These are phyloP conservation scores for Zygotorulaspora chibaensis DNA, from an alignment of 805 yeast species.

Conservation along the genomic window DNA sequence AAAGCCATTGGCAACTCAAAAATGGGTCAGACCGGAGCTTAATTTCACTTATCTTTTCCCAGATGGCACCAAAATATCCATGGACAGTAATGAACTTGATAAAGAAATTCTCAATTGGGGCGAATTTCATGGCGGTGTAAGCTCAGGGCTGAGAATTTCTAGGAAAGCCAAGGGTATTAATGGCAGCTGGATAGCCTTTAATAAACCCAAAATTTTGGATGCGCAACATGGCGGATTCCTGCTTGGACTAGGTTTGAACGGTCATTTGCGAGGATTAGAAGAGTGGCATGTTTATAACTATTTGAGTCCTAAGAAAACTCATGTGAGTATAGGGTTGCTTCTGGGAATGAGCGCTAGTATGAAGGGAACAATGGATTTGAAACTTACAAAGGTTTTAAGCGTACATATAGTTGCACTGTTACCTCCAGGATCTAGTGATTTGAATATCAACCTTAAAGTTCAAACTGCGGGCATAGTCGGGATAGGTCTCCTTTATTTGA, in stretches of 20 bases:
- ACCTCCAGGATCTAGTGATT: slow-evolving; percentile 86
- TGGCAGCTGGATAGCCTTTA: slow-evolving; percentile 90
- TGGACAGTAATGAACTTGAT: slow-evolving; percentile 52
- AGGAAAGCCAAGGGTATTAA: slow-evolving; percentile 53
- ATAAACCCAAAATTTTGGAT: slow-evolving; percentile 63
- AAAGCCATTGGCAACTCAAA: slow-evolving; percentile 78
- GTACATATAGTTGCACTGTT: slow-evolving; percentile 89
- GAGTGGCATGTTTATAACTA: slow-evolving; percentile 97
- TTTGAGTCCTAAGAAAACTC: slow-evolving; percentile 80
- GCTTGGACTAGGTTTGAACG: slow-evolving; percentile 88
- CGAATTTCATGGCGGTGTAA: slow-evolving; percentile 85
- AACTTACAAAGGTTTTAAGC: slow-evolving; percentile 82
- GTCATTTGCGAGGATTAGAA: slow-evolving; percentile 75
- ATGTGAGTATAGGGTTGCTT: slow-evolving; percentile 79
- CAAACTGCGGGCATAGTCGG: slow-evolving; percentile 93
- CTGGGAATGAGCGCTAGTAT: slow-evolving; percentile 92
- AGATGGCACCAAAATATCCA: slow-evolving; percentile 55
- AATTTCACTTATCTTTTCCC: slow-evolving; percentile 70
- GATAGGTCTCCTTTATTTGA: slow-evolving; percentile 76
- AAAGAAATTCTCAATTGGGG: slow-evolving; percentile 67
- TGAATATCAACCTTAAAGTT: slow-evolving; percentile 75
- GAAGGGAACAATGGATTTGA: slow-evolving; percentile 76
- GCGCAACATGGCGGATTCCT: slow-evolving; percentile 93
- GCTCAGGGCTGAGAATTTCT: slow-evolving; percentile 77
- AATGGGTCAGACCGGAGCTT: slow-evolving; percentile 71